A percentile compares a stretch with the other conserved stretches of the same genome.
Conservation (phyloP, 164 flowering plant genomes). For the Umbilicus rupestris region DNA sequence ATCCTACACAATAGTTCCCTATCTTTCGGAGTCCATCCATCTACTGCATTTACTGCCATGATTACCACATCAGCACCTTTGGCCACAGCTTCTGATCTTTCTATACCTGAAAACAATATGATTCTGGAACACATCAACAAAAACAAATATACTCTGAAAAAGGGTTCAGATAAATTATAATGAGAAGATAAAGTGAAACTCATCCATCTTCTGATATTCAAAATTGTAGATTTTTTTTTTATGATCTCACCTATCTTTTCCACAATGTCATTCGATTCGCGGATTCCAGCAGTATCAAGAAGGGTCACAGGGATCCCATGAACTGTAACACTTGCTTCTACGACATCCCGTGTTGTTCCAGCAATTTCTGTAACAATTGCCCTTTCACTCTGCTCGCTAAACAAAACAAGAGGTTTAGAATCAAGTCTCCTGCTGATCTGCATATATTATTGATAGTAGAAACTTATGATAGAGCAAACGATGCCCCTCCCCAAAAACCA, state of each 20-base stretch:
- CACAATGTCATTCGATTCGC: conserved; percentile 80
- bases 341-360: conserved; percentile 93
- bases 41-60: conserved; percentile 77
- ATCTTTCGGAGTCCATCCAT: conserved; percentile 93
- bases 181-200: background rate
- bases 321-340: conserved; percentile 74
- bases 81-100: conserved; percentile 92
- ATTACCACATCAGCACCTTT: conserved; percentile 80
- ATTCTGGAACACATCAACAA: background rate
- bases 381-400: conserved; percentile 96
- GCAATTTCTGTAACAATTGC: conserved; percentile 97
- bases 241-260: conserved; percentile 75
- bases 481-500: too few relatives aligned
- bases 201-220: background rate
- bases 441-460: background rate
- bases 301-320: conserved; percentile 82
- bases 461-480: too few relatives aligned
- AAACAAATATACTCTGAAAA: background rate
- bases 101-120: conserved; percentile 47
- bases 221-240: background rate
- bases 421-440: conserved; percentile 1
- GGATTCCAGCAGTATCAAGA: conserved; percentile 96
- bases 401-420: conserved; percentile 22
- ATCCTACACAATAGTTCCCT: conserved; percentile 54
- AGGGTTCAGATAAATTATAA: conserved; percentile 1